Evolutionary conservation across 495 filamentous ascomycete genomes (phyloP), one percentile per base, ranked within the genome.

Genomic region (Aspergillus steynii): DNA sequence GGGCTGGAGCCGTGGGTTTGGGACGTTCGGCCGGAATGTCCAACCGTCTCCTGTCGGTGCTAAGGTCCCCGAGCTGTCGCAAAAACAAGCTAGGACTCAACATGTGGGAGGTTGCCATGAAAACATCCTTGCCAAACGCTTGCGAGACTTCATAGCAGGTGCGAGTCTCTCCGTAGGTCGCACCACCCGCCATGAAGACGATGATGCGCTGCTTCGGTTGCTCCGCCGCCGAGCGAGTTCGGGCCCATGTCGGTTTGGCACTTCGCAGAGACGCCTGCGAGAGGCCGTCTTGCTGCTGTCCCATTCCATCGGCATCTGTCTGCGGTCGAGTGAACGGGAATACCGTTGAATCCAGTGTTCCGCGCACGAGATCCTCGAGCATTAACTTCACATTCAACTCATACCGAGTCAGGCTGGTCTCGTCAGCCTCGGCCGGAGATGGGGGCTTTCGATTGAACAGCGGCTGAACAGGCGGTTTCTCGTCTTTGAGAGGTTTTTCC

Each of bases 141-240:
- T 88, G 82, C 8, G 90, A 88, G 50, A 94, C 71, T 63, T 99
- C 93, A 66, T 98, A 97, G 76, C 95, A 98, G 25, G 88, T 82
- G 55, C 96, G 86, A 6, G 90, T 79, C 76, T 99, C 95, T 1
- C 90, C 89, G 71, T 93, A 95, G 3, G 93, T 99, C 6, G 96
- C 96, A 47, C 95, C 95, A 42, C 96, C 95, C 25, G 95, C 94
- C 86, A 98, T 89, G 72, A 97, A 97, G 51, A 98, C 88, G 60
- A 99, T 90, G 50, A 98, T 85, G 48, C 95, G 88, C 74, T 99
- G 95, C 50, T 88, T 85, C 55, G 90, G 92, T 66, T 97, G 93
- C 25, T 88, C 84, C 9, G 85, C 84, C 15, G 88, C 82, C 29
- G 87, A 81, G 56, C 91, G 85, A 12, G 90, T 88, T 53, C 89